A percentile compares a stretch with the other conserved stretches of the same genome.
Conservation (phyloP, 176 grass and related monocot genomes). For the Ananas comosus region DNA sequence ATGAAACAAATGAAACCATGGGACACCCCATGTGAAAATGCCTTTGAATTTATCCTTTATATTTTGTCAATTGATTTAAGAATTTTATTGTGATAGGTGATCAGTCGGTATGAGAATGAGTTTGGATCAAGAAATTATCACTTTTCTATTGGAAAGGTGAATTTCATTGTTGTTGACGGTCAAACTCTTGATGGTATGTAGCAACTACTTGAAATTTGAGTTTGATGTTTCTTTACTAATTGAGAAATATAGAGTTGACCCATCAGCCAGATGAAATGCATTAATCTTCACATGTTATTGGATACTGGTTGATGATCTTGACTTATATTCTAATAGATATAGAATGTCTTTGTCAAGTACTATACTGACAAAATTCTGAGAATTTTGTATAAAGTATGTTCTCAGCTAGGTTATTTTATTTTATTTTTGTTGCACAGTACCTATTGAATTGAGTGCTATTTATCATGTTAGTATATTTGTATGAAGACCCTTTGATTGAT, state of each 20-base stretch:
- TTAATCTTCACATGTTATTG: not conserved
- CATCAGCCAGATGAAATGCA: not conserved
- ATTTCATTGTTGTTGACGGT: slow-evolving; percentile 89
- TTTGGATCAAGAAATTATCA: slow-evolving; percentile 86
- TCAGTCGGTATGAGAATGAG: slow-evolving; percentile 71
- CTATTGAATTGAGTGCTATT: too few species aligned
- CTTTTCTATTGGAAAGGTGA: slow-evolving; percentile 55
- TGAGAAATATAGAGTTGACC: not conserved
- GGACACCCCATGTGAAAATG: too few species aligned
- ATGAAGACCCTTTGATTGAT: too few species aligned
- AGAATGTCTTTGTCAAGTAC: too few species aligned
- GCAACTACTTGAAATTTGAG: slow-evolving; percentile 15
- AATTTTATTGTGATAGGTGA: slow-evolving; percentile 41
- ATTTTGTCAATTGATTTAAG: slow-evolving; percentile 9
- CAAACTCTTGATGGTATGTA: slow-evolving; percentile 93
- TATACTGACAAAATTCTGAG: too few species aligned
- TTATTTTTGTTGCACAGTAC: too few species aligned
- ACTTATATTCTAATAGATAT: not conserved
- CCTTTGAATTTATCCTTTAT: not conserved
- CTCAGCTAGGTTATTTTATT: too few species aligned
- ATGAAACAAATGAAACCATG: too few species aligned
- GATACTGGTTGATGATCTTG: not conserved
- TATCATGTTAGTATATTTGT: too few species aligned
- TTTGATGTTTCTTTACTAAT: slow-evolving; percentile 1
- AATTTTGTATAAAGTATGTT: too few species aligned